A percentile compares a stretch with the other conserved stretches of the same genome.
Evolutionary conservation across 1,139 yeast species (phyloP).

Genomic region (Suhomyces coccinellae): DNA sequence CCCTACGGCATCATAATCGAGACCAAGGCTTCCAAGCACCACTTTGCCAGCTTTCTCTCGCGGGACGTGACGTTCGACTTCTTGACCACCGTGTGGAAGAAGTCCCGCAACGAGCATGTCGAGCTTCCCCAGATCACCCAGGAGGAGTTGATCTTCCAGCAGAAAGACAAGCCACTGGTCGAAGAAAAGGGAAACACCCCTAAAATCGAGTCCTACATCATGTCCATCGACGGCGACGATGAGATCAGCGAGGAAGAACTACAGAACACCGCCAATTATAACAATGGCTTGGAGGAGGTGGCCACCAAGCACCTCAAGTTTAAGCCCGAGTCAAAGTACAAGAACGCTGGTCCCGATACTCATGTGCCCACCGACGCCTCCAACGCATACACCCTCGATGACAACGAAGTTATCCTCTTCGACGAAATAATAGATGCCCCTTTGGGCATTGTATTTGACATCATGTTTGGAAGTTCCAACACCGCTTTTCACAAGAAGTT

Average conservation of each 20-base stretch:
- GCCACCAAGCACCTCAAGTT: conserved; percentile 25
- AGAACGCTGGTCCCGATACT: conserved; percentile 43
- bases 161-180: conserved; percentile 1
- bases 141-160: conserved; percentile 15
- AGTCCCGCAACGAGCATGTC: conserved; percentile 13
- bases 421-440: conserved; percentile 46
- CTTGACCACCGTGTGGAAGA: conserved; percentile 60
- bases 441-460: conserved; percentile 48
- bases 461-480: conserved; percentile 47
- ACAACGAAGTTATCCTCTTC: conserved; percentile 35
- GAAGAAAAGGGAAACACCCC: conserved; percentile 10
- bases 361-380: conserved; percentile 36
- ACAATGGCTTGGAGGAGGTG: conserved; percentile 3
- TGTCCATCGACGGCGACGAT: conserved; percentile 27
- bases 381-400: conserved; percentile 19
- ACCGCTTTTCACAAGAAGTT: conserved; percentile 41
- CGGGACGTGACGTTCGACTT: conserved; percentile 77
- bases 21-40: conserved; percentile 65
- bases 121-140: conserved; percentile 12
- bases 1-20: conserved; percentile 87
- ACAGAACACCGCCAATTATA: neutral
- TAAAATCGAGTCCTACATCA: conserved; percentile 21
- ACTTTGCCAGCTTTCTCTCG: conserved; percentile 84
- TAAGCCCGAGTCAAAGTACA: conserved; percentile 32
- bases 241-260: conserved; percentile 9